Evolutionary conservation across 2,329 filamentous ascomycete genomes (phyloP).

Genomic region (Fusarium virguliforme): DNA sequence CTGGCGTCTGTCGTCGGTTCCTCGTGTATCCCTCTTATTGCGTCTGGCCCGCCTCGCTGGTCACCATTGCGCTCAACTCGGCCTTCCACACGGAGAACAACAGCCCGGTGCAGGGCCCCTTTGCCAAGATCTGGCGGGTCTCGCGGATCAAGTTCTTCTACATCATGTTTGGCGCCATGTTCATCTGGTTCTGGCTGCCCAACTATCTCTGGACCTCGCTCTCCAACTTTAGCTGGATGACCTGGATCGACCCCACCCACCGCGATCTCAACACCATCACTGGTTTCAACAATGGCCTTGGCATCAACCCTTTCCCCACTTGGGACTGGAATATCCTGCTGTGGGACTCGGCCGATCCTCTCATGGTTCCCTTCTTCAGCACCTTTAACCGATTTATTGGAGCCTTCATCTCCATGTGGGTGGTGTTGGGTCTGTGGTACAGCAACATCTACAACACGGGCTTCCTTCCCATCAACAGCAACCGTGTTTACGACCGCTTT

Average conservation of each 20-base stretch:
- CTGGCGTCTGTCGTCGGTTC: conserved; percentile 66
- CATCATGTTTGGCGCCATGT: conserved; percentile 63
- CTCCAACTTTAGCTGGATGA: conserved; percentile 67
- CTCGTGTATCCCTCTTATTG: conserved; percentile 68
- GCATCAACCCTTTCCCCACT: conserved; percentile 60
- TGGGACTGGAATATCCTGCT: conserved; percentile 61
- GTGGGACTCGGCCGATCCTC: conserved; percentile 60
- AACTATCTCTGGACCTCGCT: conserved; percentile 66
- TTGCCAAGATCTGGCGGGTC: conserved; percentile 58
- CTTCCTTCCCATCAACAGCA: conserved; percentile 61
- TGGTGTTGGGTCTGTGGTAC: conserved; percentile 55
- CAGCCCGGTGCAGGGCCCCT: conserved; percentile 45
- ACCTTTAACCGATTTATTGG: conserved; percentile 57
- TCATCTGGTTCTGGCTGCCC: conserved; percentile 70
- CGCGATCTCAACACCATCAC: conserved; percentile 57
- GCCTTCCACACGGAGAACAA: conserved; percentile 64
- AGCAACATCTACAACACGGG: conserved; percentile 56
- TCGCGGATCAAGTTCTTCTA: conserved; percentile 66
- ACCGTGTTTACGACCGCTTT: conserved; percentile 59
- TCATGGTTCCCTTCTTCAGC: conserved; percentile 59
- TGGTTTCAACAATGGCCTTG: conserved; percentile 58
- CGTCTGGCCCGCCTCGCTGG: conserved; percentile 69
- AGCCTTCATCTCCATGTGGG: conserved; percentile 49
- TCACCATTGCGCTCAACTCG: conserved; percentile 66
- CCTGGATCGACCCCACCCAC: conserved; percentile 67